Conservation (phyloP, 2,329 filamentous ascomycete species). For the Blumeriella jaapii region DNA sequence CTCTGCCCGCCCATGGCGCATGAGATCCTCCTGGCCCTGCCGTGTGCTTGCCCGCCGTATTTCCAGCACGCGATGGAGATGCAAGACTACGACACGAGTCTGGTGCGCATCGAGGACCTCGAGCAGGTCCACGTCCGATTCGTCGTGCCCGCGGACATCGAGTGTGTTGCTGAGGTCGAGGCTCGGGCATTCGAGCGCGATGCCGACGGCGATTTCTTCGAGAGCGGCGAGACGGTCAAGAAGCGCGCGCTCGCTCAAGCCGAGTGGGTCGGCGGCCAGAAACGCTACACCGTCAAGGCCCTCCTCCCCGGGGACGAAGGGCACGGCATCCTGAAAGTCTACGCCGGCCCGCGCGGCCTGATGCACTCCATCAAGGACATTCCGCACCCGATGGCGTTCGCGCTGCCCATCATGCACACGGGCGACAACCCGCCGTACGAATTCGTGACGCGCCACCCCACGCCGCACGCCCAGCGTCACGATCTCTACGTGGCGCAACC, state of each 20-base stretch:
- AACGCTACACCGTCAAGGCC: slow-evolving; percentile 89
- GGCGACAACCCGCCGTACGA: slow-evolving; percentile 92
- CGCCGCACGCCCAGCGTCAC: slow-evolving; percentile 92
- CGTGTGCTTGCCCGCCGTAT: slow-evolving; percentile 74
- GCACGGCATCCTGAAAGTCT: slow-evolving; percentile 76
- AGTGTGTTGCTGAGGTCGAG: slow-evolving; percentile 87
- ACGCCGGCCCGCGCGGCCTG: slow-evolving; percentile 84
- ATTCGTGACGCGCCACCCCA: slow-evolving; percentile 86
- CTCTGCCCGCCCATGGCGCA: slow-evolving; percentile 80
- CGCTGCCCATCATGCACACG: slow-evolving; percentile 79
- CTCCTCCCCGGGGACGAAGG: slow-evolving; percentile 86
- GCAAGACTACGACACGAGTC: slow-evolving; percentile 81
- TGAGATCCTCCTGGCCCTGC: slow-evolving; percentile 76
- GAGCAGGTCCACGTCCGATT: slow-evolving; percentile 89
- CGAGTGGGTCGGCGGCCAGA: slow-evolving; percentile 78
- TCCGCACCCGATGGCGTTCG: slow-evolving; percentile 79
- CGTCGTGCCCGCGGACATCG: slow-evolving; percentile 77
- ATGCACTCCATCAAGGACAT: slow-evolving; percentile 98
- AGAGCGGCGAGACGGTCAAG: slow-evolving; percentile 75
- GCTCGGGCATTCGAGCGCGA: slow-evolving; percentile 71
- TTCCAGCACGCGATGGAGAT: slow-evolving; percentile 76
- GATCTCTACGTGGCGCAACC: slow-evolving; percentile 96
- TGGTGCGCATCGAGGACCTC: slow-evolving; percentile 75
- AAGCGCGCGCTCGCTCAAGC: slow-evolving; percentile 85
- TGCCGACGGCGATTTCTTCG: slow-evolving; percentile 81